These are phyloP conservation scores for Pseudozyma sp. DNA, from an alignment of 1,284 basidiomycete species.

Conservation along the genomic window DNA sequence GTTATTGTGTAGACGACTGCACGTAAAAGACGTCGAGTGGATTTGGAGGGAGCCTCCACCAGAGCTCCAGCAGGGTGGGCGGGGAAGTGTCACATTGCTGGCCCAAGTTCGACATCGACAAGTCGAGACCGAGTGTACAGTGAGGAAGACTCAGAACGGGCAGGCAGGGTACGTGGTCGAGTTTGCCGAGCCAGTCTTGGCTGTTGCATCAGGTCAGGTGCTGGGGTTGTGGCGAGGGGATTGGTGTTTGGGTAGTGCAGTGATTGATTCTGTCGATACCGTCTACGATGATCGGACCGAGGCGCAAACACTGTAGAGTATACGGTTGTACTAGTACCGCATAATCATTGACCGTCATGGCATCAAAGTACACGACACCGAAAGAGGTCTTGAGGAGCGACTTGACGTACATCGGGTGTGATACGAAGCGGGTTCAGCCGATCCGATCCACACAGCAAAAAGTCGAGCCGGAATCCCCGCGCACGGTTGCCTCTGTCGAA, in stretches of 20 bases:
- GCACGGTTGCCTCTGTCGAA: slow-evolving; percentile 2
- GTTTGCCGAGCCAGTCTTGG: slow-evolving; percentile 76
- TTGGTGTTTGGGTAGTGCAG: slow-evolving; percentile 86
- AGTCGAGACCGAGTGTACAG: slow-evolving; percentile 73
- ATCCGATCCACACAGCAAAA: too few species aligned
- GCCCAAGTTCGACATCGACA: slow-evolving; percentile 82
- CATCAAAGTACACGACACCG: neutral
- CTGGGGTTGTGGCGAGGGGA: slow-evolving; percentile 79
- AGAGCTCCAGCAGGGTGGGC: slow-evolving; percentile 70
- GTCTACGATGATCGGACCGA: slow-evolving; percentile 23
- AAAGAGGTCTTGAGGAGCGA: too few species aligned
- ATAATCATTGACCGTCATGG: neutral
- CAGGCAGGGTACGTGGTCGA: slow-evolving; percentile 50
- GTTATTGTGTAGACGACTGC: slow-evolving; percentile 71
- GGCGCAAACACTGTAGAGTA: neutral
- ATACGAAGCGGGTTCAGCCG: too few species aligned
- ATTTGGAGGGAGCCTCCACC: slow-evolving; percentile 23
- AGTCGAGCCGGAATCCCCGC: neutral
- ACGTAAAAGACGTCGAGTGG: slow-evolving; percentile 39
- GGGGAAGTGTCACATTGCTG: slow-evolving; percentile 74
- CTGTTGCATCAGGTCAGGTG: slow-evolving; percentile 83
- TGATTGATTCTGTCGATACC: slow-evolving; percentile 71
- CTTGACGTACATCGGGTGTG: too few species aligned
- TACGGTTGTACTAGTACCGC: slow-evolving; percentile 5
- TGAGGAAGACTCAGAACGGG: slow-evolving; percentile 34